These are phyloP conservation scores for Tulasnella calospora DNA, from an alignment of 768 basidiomycete genomes.

Conservation along the genomic window DNA sequence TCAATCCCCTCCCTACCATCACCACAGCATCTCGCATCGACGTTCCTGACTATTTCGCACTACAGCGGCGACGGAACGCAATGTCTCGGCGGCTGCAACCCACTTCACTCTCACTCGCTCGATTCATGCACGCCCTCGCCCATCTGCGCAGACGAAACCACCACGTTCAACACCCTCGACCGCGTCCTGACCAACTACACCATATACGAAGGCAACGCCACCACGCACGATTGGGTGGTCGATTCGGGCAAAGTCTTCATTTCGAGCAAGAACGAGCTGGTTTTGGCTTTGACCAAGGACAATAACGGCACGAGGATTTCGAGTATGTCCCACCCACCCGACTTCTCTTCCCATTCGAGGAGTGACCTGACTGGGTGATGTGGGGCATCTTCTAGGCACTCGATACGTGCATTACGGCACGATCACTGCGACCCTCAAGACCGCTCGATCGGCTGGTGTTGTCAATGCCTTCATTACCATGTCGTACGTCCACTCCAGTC, in stretches of 20 bases:
- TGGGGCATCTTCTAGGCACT: constrained; percentile 44
- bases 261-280: constrained; percentile 50
- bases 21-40: background rate
- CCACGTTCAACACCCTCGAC: constrained; percentile 60
- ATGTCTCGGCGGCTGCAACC: constrained; percentile 86
- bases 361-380: background rate
- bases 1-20: constrained; percentile 25
- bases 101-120: constrained; percentile 57
- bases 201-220: constrained; percentile 60
- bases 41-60: background rate
- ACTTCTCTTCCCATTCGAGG: too few species aligned
- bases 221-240: constrained; percentile 34
- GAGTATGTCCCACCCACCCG: background rate
- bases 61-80: constrained; percentile 1
- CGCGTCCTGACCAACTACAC: constrained; percentile 63
- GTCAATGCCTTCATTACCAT: constrained; percentile 62
- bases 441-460: constrained; percentile 11
- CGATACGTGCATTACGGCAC: constrained; percentile 78
- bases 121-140: constrained; percentile 68
- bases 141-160: constrained; percentile 58
- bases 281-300: constrained; percentile 57
- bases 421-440: constrained; percentile 69
- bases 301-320: constrained; percentile 76
- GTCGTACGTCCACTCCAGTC: constrained; percentile 44
- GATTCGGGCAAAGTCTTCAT: constrained; percentile 58